Evolutionary conservation across 73 alveolate species (phyloP).

Genomic region (Paramecium pentaurelia): DNA sequence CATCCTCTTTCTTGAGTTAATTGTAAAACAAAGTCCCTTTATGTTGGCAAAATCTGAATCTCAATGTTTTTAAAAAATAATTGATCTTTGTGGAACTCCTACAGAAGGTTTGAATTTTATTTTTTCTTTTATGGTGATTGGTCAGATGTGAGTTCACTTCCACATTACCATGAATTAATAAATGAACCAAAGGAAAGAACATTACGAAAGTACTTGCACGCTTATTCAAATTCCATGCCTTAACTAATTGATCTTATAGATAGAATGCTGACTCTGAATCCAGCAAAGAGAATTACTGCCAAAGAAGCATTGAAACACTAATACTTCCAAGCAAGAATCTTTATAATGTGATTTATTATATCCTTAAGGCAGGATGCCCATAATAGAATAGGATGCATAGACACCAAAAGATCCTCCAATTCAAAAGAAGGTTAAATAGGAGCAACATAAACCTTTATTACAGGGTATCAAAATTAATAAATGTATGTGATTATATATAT

Average conservation of each 20-base stretch:
- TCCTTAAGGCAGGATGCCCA: constrained; percentile 2
- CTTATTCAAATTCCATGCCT: neutral
- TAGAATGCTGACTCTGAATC: neutral
- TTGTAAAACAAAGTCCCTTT: constrained; percentile 7
- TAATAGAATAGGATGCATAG: neutral
- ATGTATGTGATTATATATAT: neutral
- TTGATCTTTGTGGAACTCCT: constrained; percentile 42
- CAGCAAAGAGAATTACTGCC: constrained; percentile 20
- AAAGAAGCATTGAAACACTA: neutral
- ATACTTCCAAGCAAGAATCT: neutral
- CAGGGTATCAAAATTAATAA: neutral
- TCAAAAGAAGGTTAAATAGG: constrained; percentile 5
- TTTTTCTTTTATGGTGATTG: constrained; percentile 30
- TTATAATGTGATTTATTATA: neutral
- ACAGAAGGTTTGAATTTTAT: constrained; percentile 8
- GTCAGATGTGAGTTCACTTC: neutral
- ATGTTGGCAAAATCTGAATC: neutral
- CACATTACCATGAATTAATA: constrained; percentile 11
- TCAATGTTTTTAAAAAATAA: neutral
- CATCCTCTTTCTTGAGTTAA: constrained; percentile 6
- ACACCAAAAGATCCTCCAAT: neutral
- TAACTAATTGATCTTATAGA: constrained; percentile 1
- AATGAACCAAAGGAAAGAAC: neutral
- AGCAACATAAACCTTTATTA: neutral
- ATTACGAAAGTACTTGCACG: neutral